Evolutionary conservation across 2,329 filamentous ascomycete genomes (phyloP).

Genomic region (Zasmidium angulare): DNA sequence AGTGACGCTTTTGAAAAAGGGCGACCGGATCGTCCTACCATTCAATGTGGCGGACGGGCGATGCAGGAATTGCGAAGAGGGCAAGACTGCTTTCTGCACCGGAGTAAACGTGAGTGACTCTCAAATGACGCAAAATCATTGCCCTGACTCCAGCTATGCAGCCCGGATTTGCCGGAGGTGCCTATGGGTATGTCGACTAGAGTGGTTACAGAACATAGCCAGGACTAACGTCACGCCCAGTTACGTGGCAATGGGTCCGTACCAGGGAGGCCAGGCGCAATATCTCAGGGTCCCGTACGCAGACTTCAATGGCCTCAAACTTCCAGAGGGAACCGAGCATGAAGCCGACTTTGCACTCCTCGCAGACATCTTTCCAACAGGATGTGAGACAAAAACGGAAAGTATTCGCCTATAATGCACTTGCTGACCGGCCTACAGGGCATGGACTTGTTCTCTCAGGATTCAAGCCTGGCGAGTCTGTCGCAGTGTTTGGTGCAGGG

Average conservation of each 20-base stretch:
- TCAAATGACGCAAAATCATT: neutral
- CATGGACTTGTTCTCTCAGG: slow-evolving; percentile 58
- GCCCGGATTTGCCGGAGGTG: slow-evolving; percentile 9
- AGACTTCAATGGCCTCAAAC: slow-evolving; percentile 64
- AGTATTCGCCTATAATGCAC: neutral
- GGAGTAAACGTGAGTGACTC: slow-evolving; percentile 36
- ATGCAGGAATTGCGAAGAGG: slow-evolving; percentile 65
- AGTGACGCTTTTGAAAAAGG: slow-evolving; percentile 61
- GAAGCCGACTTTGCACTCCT: slow-evolving; percentile 60
- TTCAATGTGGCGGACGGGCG: slow-evolving; percentile 66
- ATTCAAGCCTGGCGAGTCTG: slow-evolving; percentile 61
- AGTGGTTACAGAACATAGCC: neutral
- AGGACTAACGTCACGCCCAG: slow-evolving; percentile 48
- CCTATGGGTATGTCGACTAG: neutral
- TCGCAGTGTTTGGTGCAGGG: slow-evolving; percentile 61
- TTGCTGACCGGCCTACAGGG: slow-evolving; percentile 33
- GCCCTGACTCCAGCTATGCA: slow-evolving; percentile 32
- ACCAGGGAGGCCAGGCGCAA: slow-evolving; percentile 60
- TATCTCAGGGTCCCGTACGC: slow-evolving; percentile 66
- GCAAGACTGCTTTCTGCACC: slow-evolving; percentile 65
- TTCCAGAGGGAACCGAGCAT: slow-evolving; percentile 61
- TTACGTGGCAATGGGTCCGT: slow-evolving; percentile 55
- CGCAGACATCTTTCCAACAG: slow-evolving; percentile 48
- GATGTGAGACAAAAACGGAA: neutral
- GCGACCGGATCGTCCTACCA: slow-evolving; percentile 64